A percentile compares a stretch with the other conserved stretches of the same genome.
These are phyloP conservation scores for Lenzites betulinus DNA, from an alignment of 768 basidiomycete genomes.

Conservation along the genomic window DNA sequence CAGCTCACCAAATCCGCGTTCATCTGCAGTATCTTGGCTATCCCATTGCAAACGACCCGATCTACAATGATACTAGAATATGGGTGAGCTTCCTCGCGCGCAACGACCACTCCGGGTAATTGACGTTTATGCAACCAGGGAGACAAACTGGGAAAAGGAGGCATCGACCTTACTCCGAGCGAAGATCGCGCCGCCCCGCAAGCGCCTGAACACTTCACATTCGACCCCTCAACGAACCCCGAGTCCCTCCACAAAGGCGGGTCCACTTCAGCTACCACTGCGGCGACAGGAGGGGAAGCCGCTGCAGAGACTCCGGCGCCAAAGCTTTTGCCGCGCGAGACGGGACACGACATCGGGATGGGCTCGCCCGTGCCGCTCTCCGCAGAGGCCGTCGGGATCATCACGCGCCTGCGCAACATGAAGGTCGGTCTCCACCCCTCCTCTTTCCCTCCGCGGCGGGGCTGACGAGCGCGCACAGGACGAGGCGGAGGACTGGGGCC, in stretches of 20 bases:
- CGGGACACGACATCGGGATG: slow-evolving; percentile 86
- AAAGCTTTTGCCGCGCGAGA: slow-evolving; percentile 77
- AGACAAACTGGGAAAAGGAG: slow-evolving; percentile 69
- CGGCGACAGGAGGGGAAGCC: not conserved
- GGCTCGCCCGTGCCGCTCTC: slow-evolving; percentile 83
- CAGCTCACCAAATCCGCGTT: slow-evolving; percentile 96
- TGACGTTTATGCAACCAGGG: no score
- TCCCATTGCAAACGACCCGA: slow-evolving; percentile 93
- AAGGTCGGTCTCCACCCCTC: slow-evolving; percentile 50
- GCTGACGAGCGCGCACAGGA: slow-evolving; percentile 51
- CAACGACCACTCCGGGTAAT: no score
- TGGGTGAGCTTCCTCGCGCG: slow-evolving; percentile 51
- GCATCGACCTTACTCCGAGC: slow-evolving; percentile 75
- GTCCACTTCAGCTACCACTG: not conserved
- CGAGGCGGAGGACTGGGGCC: slow-evolving; percentile 85
- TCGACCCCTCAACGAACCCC: slow-evolving; percentile 26
- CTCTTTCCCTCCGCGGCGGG: not conserved
- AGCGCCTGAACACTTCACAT: slow-evolving; percentile 46
- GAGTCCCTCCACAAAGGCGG: slow-evolving; percentile 21
- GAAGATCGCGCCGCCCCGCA: slow-evolving; percentile 64
- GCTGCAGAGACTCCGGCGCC: slow-evolving; percentile 11
- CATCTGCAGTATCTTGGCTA: slow-evolving; percentile 94
- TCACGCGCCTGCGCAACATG: slow-evolving; percentile 77
- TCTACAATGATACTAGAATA: slow-evolving; percentile 80
- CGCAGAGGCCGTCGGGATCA: slow-evolving; percentile 73